Evolutionary conservation across 2,329 filamentous ascomycete genomes (phyloP).

Genomic region (Fusarium proliferatum): DNA sequence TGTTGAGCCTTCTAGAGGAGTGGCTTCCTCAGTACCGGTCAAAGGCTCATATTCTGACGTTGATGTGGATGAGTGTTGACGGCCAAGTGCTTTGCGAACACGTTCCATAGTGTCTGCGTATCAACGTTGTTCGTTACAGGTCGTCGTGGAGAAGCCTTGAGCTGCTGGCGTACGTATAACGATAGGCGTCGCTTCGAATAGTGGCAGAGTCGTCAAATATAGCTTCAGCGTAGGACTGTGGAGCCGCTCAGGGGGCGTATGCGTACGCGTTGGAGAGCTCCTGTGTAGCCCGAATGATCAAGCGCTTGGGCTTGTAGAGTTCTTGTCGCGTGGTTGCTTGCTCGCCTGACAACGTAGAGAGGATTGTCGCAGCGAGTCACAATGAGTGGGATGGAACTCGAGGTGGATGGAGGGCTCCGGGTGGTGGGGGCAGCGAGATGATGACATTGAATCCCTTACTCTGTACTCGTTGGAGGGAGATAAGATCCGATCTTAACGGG

Average conservation of each 20-base stretch:
- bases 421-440: slow-evolving; percentile 23
- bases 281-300: neutral
- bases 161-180: neutral
- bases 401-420: slow-evolving; percentile 1
- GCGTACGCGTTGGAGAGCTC: neutral
- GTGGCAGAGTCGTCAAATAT: slow-evolving; percentile 16
- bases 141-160: neutral
- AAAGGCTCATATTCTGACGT: slow-evolving; percentile 51
- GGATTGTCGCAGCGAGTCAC: slow-evolving; percentile 9
- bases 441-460: slow-evolving; percentile 16
- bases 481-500: slow-evolving; percentile 32
- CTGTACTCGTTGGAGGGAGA: slow-evolving; percentile 1
- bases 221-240: slow-evolving; percentile 11
- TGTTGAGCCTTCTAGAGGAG: slow-evolving; percentile 42
- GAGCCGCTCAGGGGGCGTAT: slow-evolving; percentile 27
- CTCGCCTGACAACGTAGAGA: slow-evolving; percentile 2
- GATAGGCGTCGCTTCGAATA: neutral
- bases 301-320: neutral
- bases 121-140: neutral
- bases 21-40: slow-evolving; percentile 43
- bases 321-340: slow-evolving; percentile 19
- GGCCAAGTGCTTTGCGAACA: slow-evolving; percentile 41
- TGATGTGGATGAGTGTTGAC: slow-evolving; percentile 36
- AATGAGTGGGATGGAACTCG: slow-evolving; percentile 4
- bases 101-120: slow-evolving; percentile 42